phyloP scores from a whole-genome alignment of 495 filamentous ascomycete species.

The Haplographium delicatum region DNA sequence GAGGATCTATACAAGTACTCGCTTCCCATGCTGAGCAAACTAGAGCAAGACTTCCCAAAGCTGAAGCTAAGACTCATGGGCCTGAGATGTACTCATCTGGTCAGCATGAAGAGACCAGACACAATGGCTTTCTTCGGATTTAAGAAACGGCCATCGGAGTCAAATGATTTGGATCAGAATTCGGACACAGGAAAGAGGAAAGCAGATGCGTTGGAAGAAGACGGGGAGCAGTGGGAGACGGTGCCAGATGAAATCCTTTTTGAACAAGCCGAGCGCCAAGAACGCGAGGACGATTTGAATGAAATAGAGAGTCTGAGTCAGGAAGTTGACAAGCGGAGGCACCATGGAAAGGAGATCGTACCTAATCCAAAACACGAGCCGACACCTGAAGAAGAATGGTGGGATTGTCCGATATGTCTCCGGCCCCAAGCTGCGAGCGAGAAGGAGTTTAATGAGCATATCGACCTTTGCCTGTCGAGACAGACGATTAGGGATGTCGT shows the following conservation, averaged over 20 bases:
- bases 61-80: constrained; percentile 87
- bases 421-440: constrained; percentile 72
- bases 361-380: constrained; percentile 39
- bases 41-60: constrained; percentile 79
- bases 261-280: constrained; percentile 50
- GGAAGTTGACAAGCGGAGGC: constrained; percentile 35
- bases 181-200: constrained; percentile 18
- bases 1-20: constrained; percentile 81
- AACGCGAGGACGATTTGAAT: constrained; percentile 59
- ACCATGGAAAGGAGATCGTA: constrained; percentile 46
- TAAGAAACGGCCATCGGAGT: constrained; percentile 24
- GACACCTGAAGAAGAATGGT: constrained; percentile 44
- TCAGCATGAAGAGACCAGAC: constrained; percentile 72
- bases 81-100: constrained; percentile 76
- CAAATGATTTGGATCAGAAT: constrained; percentile 4
- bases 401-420: constrained; percentile 84
- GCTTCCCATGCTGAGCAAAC: constrained; percentile 75
- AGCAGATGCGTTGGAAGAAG: constrained; percentile 15
- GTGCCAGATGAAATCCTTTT: constrained; percentile 63
- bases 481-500: constrained; percentile 80
- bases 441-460: constrained; percentile 80
- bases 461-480: constrained; percentile 86
- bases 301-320: constrained; percentile 61
- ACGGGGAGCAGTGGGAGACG: constrained; percentile 54
- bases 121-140: constrained; percentile 77